Percentiles rank a stretch among this genome's conserved stretches.
Conservation (phyloP, 768 basidiomycete genomes). For the Cystofilobasidium capitatum region DNA sequence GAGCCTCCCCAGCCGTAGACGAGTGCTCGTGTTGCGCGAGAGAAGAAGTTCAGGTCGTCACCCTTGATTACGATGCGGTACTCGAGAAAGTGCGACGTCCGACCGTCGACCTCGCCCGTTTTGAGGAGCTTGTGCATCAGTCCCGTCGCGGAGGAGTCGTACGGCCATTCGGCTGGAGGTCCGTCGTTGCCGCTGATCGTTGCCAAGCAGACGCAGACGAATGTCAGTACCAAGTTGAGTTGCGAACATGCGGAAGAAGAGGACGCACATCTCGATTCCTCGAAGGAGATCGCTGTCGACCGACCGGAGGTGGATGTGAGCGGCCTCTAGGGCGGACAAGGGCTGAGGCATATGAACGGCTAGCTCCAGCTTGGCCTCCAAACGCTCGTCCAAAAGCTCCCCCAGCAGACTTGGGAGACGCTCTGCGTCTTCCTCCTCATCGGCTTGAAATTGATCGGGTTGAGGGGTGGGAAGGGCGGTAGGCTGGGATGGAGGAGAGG, state of each 20-base stretch:
- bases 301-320: background rate
- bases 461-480: no score
- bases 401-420: background rate
- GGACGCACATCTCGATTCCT: background rate
- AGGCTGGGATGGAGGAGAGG: no score
- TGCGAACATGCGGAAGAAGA: background rate
- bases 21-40: background rate
- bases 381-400: background rate
- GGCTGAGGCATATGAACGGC: no score
- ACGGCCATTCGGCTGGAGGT: background rate
- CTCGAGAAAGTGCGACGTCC: background rate
- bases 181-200: background rate
- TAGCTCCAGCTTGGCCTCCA: background rate
- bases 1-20: background rate
- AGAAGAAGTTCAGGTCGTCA: background rate
- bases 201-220: background rate
- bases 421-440: no score
- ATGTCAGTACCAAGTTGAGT: background rate
- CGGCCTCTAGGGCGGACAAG: background rate
- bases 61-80: no score
- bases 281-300: background rate
- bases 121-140: background rate
- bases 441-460: no score
- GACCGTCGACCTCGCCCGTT: background rate
- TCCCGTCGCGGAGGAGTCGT: background rate